phyloP scores from a whole-genome alignment of 331 rosid species.

The Erythrophleum ivorense region DNA sequence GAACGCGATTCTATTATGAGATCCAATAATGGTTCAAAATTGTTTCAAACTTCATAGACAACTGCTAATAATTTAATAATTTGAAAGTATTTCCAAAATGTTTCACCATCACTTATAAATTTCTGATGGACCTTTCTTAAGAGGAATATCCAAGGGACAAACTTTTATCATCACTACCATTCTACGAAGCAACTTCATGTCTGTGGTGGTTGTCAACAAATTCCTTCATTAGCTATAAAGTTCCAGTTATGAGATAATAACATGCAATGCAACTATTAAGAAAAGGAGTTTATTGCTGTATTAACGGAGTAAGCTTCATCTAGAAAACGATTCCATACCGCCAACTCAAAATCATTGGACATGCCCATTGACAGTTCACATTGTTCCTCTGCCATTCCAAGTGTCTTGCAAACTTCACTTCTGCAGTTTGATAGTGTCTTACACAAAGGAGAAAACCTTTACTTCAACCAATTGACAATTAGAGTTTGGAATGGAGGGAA shows the following conservation, averaged over 20 bases:
- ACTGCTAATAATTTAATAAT: conserved; percentile 1
- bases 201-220: conserved; percentile 11
- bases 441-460: conserved; percentile 32
- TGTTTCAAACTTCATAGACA: not conserved
- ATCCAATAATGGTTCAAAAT: not conserved
- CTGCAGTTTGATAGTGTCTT: conserved; percentile 68
- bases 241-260: not conserved
- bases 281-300: conserved; percentile 10
- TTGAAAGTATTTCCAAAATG: conserved; percentile 15
- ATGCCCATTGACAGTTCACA: conserved; percentile 93
- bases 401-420: conserved; percentile 77
- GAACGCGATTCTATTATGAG: not conserved
- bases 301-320: not conserved
- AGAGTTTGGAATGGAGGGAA: conserved; percentile 22
- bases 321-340: conserved; percentile 56
- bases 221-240: conserved; percentile 15
- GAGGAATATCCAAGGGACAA: conserved; percentile 1
- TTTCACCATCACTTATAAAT: conserved; percentile 12
- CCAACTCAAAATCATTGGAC: conserved; percentile 87
- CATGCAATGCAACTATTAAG: conserved; percentile 23
- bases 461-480: no score
- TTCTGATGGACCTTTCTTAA: not conserved
- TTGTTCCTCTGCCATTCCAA: conserved; percentile 70
- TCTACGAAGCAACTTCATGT: conserved; percentile 2
- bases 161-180: not conserved